Evolutionary conservation across 495 filamentous ascomycete genomes (phyloP), one percentile per base, ranked within the genome.

Genomic region (Hypoxylon trugodes): DNA sequence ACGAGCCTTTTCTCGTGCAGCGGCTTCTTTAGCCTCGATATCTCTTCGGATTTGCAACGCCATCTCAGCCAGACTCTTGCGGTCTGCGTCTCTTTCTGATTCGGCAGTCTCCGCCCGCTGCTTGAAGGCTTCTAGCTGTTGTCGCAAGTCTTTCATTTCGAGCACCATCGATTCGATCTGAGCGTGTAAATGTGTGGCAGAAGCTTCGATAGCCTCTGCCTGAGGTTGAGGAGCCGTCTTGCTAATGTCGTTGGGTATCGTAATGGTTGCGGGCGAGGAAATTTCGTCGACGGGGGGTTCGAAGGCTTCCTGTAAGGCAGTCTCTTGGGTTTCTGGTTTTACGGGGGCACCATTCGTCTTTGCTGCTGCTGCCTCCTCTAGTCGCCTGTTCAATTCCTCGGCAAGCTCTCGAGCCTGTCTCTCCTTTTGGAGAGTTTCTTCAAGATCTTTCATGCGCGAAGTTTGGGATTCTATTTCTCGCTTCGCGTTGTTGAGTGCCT

Each of bases 11-110:
- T 68, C 73, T 41, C 68, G 63, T 32, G 69, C 73, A 5, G 71
- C 71, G 24, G 76, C 73, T 51, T 86, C 83, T 92, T 87, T 53
- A 87, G 88, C 61, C 79, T 80, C 50, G 86, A 84, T 43, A 91
- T 86, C 42, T 87, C 80, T 80, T 41, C 91, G 85, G 38, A 96
- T 86, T 24, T 88, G 89, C 66, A 90, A 85, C 12, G 97, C 88
- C 92, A 97, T 94, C 70, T 97, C 92, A 0, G 89, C 87, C 18
- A 98, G 76, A 1, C 88, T 90, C 70, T 88, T 87, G 47, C 87
- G 86, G 43, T 86, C 82, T 32, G 81, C 77, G 54, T 83, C 81
- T 21, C 84, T 82, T 61, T 96, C 92, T 15, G 81, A 79, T 70
- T 97, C 92, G 2, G 93, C 93, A 42, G 77, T 85, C 72, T 96